Base-by-base conservation (phyloP, 306 rosid genomes). In the Lagenaria siceraria region DNA sequence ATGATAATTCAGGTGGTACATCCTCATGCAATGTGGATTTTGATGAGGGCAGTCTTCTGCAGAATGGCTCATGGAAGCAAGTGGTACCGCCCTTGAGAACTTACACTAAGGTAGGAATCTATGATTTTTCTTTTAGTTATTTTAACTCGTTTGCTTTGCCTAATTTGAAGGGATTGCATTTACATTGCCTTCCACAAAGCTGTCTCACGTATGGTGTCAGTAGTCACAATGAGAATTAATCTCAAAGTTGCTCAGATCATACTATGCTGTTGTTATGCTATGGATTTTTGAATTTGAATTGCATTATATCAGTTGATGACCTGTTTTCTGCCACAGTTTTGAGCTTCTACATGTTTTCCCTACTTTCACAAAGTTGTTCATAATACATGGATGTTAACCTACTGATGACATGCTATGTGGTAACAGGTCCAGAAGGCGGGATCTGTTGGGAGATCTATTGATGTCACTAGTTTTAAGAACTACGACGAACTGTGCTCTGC, bases 391-490 rank as follows among this genome's bases (percentile, higher is more conserved):
- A 58, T 27, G 6, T 27, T 5, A 14, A 61, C 42, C n/a, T n/a
- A n/a, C n/a, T 6, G 10, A 15, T 65, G 72, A 36, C 25, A 18
- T 17, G 69, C 35, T 65, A 8, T 68, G 75, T 43, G 31, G 31
- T 48, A 43, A 35, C 90, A 93, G 98, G 97, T 93, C 70, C 98
- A 91, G 83, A 91, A 87, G 80, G 86, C 97, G n/a, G 98, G 98
- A 83, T 93, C 94, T 12, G 98, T 93, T 24, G 98, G 98, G 79
- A 86, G 98, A 75, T 93, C 98, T 29, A 91, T 93, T 24, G 96
- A 93, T 80, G 97, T 91, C 29, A 91, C 92, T 4, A 90, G 87
- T 78, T 93, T 88, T 83, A 88, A 81, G 83, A 93, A 91, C 85
- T 93, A 93, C 12, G 91, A 83, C 55, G 93, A 90, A 79, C 83